Evolutionary conservation across 495 filamentous ascomycete genomes (phyloP), one percentile per base, ranked within the genome.

Genomic region (Aspergillus baeticus): DNA sequence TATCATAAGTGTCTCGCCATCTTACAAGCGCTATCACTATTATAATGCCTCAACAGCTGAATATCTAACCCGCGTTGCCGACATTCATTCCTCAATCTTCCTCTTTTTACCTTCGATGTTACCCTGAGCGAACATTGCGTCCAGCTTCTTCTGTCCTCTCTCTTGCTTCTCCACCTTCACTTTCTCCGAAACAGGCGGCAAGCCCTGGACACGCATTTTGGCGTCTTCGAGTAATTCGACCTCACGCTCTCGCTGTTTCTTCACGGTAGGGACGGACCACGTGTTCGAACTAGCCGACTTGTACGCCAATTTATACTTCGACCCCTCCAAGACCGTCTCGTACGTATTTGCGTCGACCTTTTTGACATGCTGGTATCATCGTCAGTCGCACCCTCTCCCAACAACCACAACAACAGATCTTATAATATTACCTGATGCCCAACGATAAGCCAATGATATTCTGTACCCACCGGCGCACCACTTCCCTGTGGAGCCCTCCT

Each of bases 321-420:
- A 69, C 0, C 70, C 70, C 11, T 60, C 63, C 3, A 75, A 55
- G 48, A 66, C 62, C 1, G 69, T 70, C 54, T 73, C 68, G 51
- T 75, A 73, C 2, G 68, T 70, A 45, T 73, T 75, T 14, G 65
- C 67, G 41, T 73, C 71, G 33, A 67, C 31, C 38, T 73, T 73
- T 41, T 62, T 61, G 33, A 75, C 71, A 57, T 68, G 58, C 71
- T 73, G 43, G 33, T 6, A 17, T 11, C 23, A 35, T 18, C 20
- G 10, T 54, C 10, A 56, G 51, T 35, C 3, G 45, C 23, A 34
- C 33, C 42, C 18, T 42, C 10, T 11, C 10, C 37, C 18, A 48
- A 21, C 37, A 36, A 7, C 20, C 10, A 29, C 18, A 48, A 21
- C 37, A 36, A 7, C 20, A 13, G 14, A 41, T 5, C 11, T 21